Evolutionary conservation across 768 basidiomycete species (phyloP), one percentile per base, ranked within the genome.

Genomic region (Rhodocollybia butyracea): DNA sequence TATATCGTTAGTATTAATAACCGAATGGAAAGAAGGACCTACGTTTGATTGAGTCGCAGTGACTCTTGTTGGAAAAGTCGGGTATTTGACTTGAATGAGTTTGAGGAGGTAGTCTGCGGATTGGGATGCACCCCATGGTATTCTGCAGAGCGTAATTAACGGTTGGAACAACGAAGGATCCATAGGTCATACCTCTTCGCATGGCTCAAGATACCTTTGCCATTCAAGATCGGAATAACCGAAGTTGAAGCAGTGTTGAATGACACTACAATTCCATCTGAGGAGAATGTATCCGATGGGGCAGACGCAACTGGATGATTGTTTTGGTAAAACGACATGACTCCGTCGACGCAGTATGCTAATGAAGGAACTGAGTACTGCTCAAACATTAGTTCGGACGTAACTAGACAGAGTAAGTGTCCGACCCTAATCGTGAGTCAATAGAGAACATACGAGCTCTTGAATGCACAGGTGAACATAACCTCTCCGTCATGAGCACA

Each of bases 371-470:
- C 92, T 4, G 79, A 78, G 66, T 98, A 99, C 42, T 85, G 80
- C 72, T 99, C 97, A 65, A 99, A 99, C 72, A 99, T 83, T 29
- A 99, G 84, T 65, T 99, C 97, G 0, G 94, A 94, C 8, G 94
- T 96, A 54, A 97, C 93, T 95, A 63, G 41, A 41, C 22, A 27
- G 31, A 5, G 2, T 48, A 29, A 34, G 39, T 27, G 41, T 32
- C n/a, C 46, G 40, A 55, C 5, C 36, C 41, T 27, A 51, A 55
- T 42, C 24, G 21, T 27, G 19, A 24, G 24, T 22, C 51, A 43
- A 41, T 2, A 39, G 22, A 3, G 42, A 19, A 81, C 92, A 54
- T 67, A 96, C 95, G 67, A 40, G 87, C 82, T 65, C 97, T 77
- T 2, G 93, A 97, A 69, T 95, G 91, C 21, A 95, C 68, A 0